Percentiles rank a stretch among this genome's conserved stretches.
Evolutionary conservation across 352 stramenopile species (phyloP).

Genomic region (Pseudoperonospora humuli): DNA sequence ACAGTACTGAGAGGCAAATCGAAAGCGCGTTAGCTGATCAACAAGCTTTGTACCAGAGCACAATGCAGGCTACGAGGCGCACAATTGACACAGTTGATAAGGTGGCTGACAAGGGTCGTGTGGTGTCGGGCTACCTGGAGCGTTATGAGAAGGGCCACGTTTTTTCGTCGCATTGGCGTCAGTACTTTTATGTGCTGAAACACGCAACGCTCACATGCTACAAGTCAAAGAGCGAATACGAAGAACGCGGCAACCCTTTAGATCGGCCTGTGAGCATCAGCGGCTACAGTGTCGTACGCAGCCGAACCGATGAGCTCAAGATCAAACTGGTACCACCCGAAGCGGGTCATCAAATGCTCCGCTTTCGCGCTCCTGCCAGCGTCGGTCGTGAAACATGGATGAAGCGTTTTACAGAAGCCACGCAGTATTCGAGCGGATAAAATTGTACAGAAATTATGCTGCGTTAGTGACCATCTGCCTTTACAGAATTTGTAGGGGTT

Average conservation of each 20-base stretch:
- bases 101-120: slow-evolving; percentile 51
- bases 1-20: slow-evolving; percentile 32
- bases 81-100: slow-evolving; percentile 75
- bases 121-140: slow-evolving; percentile 65
- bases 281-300: slow-evolving; percentile 61
- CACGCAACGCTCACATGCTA: slow-evolving; percentile 60
- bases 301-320: slow-evolving; percentile 71
- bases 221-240: slow-evolving; percentile 64
- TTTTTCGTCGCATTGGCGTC: slow-evolving; percentile 68
- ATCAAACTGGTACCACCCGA: slow-evolving; percentile 71
- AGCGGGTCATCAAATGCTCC: slow-evolving; percentile 50
- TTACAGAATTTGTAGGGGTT: slow-evolving; percentile 21
- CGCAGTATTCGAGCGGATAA: slow-evolving; percentile 37
- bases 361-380: slow-evolving; percentile 62
- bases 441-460: neutral
- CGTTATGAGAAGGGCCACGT: slow-evolving; percentile 66
- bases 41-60: slow-evolving; percentile 63
- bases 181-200: slow-evolving; percentile 74
- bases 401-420: slow-evolving; percentile 64
- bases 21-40: slow-evolving; percentile 46
- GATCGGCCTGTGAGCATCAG: slow-evolving; percentile 48
- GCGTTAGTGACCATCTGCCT: neutral
- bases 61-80: slow-evolving; percentile 64
- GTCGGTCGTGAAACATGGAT: slow-evolving; percentile 72
- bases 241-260: slow-evolving; percentile 47